Evolutionary conservation across 352 stramenopile species (phyloP), one percentile per base, ranked within the genome.

Genomic region (Globisporangium iwayamae): DNA sequence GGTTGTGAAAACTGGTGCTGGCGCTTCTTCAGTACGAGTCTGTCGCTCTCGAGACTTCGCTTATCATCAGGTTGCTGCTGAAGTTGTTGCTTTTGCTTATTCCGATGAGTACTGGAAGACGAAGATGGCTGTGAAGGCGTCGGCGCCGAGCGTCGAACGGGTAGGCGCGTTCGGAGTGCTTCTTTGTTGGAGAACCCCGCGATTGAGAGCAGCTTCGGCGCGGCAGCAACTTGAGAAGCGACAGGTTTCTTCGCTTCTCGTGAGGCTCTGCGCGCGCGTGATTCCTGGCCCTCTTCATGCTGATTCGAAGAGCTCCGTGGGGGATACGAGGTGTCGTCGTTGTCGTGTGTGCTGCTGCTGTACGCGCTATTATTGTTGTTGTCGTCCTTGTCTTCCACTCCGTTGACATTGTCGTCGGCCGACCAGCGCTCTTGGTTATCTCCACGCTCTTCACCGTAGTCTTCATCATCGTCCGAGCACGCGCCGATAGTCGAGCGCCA

Each of bases 401-500:
- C 51, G 4, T 9, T 30, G 10, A 16, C 30, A 25, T 9, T 32
- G 34, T 60, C 41, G n/a, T 62, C 64, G 34, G 65, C 47, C 4
- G 39, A 66, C 51, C 60, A 46, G 39, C 28, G 14, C 20, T 55
- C 32, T 10, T 60, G 32, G 16, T 8, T 30, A 14, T 54, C 54
- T 28, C 53, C 56, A 18, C 13, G 30, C 22, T 8, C 30, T 7
- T 71, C 53, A 16, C 70, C 70, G 32, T 64, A 50, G 48, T 68
- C 62, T 30, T 81, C 68, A 14, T 74, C 60, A 3, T 77, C 71
- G 34, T 74, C 71, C 7, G 68, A 83, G 20, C 4, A 54, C 22
- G 68, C 69, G 8, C 69, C 82, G 20, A 91, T n/a, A 0, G 80
- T 91, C 3, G 80, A 90, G 32, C 76, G 76, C 50, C 66, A 86